These are phyloP conservation scores for Pythium utonaiense DNA, from an alignment of 352 stramenopile species.

Conservation along the genomic window DNA sequence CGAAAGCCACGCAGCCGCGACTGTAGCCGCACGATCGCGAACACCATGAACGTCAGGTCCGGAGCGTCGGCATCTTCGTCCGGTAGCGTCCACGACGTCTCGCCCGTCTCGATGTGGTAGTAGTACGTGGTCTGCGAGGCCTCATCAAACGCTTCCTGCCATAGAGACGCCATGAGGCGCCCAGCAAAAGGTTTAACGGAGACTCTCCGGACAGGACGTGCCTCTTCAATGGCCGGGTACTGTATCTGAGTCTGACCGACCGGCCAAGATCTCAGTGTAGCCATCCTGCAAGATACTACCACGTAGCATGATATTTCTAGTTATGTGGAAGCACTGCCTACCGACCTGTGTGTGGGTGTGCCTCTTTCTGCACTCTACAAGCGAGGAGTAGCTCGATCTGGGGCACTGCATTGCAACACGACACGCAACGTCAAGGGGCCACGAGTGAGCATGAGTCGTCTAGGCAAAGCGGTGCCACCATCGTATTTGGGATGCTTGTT, in stretches of 20 bases:
- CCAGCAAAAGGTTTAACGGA: too few relatives aligned
- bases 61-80: conserved; percentile 9
- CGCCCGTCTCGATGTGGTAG: conserved; percentile 61
- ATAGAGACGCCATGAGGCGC: conserved; percentile 20
- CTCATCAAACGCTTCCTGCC: conserved; percentile 64
- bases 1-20: conserved; percentile 37
- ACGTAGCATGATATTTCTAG: too few relatives aligned
- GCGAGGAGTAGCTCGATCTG: not conserved
- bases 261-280: too few relatives aligned
- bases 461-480: not conserved
- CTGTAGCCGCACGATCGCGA: conserved; percentile 48
- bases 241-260: too few relatives aligned
- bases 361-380: not conserved
- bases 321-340: too few relatives aligned
- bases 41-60: conserved; percentile 43
- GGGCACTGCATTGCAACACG: not conserved
- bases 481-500: not conserved
- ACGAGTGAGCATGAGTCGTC: not conserved
- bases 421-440: too few relatives aligned
- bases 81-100: conserved; percentile 65
- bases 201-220: too few relatives aligned
- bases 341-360: too few relatives aligned
- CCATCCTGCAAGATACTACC: too few relatives aligned
- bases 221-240: too few relatives aligned
- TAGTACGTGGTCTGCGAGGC: conserved; percentile 66